Evolutionary conservation across 768 basidiomycete species (phyloP), one percentile per base, ranked within the genome.

Genomic region (Russula brevipes): DNA sequence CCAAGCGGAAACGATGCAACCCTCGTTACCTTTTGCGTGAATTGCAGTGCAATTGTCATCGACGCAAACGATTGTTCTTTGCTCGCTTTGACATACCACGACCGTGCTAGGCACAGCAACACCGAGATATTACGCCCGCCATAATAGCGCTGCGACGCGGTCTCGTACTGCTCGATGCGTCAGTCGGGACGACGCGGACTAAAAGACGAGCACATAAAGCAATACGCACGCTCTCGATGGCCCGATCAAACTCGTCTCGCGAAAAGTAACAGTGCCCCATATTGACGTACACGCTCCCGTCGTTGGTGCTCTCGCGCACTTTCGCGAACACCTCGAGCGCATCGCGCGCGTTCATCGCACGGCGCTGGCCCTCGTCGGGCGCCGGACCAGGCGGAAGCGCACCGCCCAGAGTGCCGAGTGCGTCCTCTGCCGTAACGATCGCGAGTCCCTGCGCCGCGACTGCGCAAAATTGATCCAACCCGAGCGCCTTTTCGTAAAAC

Each of bases 211-310:
- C 41, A 30, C 36, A 47, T 35, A 57, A 11, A 59, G 42, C 55
- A 36, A 12, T 2, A 79, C 86, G 73, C 72, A 97, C 96, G 70
- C 91, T 91, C 74, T 99, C 95, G 66, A 98, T 95, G 1, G 97
- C 96, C 54, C 91, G 82, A 66, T 98, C 96, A 72, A 88, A 97
- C 72, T 99, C 96, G 63, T 97, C 96, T 55, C 92, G 81, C 19
- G 85, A 83, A 71, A 92, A 96, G 72, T 94, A 90, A 70, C 94
- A 97, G 70, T 98, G 97, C 0, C 95, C 97, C 80, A 98, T 95
- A 73, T 99, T 99, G 70, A 92, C 79, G 71, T 95, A 94, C 4
- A 97, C 94, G 63, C 89, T 89, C 7, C 91, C 92, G 47, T 85
- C 83, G 61, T 84, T 82, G 57, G 94, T 76, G 2, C 86, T 88